Percentiles rank a stretch among this genome's conserved stretches.
phyloP scores from a whole-genome alignment of 495 filamentous ascomycete species.

The Jackrogersella minutella region DNA sequence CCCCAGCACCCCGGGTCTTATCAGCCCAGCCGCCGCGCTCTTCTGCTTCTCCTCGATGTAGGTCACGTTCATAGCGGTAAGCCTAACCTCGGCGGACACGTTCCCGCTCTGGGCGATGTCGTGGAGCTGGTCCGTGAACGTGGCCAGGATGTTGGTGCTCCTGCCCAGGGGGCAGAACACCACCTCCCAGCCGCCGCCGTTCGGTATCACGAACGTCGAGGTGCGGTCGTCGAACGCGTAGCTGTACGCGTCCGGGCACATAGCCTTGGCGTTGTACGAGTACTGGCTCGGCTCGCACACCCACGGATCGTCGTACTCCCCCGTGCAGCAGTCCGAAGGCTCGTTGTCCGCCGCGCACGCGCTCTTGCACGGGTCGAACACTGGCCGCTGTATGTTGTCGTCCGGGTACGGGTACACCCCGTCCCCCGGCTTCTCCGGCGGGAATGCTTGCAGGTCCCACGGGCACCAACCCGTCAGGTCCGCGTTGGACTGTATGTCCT shows the following conservation, averaged over 20 bases:
- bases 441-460: constrained; percentile 72
- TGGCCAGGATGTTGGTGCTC: constrained; percentile 71
- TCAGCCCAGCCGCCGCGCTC: constrained; percentile 6
- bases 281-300: constrained; percentile 70
- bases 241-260: constrained; percentile 85
- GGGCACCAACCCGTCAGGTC: constrained; percentile 75
- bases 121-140: constrained; percentile 55
- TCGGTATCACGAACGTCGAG: constrained; percentile 78
- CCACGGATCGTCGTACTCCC: constrained; percentile 62
- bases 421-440: constrained; percentile 68
- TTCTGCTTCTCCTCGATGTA: constrained; percentile 40
- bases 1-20: background rate
- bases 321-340: constrained; percentile 74
- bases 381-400: constrained; percentile 67
- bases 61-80: constrained; percentile 43
- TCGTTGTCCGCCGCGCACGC: constrained; percentile 69
- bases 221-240: constrained; percentile 79
- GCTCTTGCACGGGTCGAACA: constrained; percentile 75
- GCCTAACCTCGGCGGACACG: constrained; percentile 25
- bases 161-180: constrained; percentile 75
- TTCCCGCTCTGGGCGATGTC: constrained; percentile 42
- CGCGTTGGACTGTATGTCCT: constrained; percentile 57
- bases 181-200: constrained; percentile 77
- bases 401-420: constrained; percentile 82
- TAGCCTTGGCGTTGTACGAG: constrained; percentile 67